Percentiles rank a stretch among this genome's conserved stretches.
Conservation (phyloP, 2,329 filamentous ascomycete genomes). For the Clarireedia monteithiana region DNA sequence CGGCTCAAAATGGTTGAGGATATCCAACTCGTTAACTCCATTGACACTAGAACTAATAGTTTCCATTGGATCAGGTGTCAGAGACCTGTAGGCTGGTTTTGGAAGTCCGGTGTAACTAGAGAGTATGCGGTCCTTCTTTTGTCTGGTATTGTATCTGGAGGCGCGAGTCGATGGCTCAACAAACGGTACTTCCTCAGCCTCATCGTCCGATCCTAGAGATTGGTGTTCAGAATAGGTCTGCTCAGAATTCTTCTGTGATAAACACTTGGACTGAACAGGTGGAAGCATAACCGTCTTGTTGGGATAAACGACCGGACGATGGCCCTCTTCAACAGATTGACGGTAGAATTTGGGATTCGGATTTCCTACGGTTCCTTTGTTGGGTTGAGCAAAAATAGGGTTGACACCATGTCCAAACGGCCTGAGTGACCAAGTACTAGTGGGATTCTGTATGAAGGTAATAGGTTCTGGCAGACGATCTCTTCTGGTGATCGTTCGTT, state of each 20-base stretch:
- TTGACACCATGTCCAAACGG: slow-evolving; percentile 28
- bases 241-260: slow-evolving; percentile 4
- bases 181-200: not conserved
- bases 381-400: slow-evolving; percentile 24
- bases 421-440: slow-evolving; percentile 25
- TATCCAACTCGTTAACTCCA: slow-evolving; percentile 16
- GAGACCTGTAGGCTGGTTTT: not conserved
- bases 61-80: slow-evolving; percentile 3
- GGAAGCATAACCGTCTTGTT: slow-evolving; percentile 15
- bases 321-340: slow-evolving; percentile 16
- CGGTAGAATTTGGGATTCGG: slow-evolving; percentile 15
- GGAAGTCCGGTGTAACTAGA: not conserved
- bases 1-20: slow-evolving; percentile 17
- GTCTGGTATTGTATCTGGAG: slow-evolving; percentile 5
- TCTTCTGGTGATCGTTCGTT: slow-evolving; percentile 4
- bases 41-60: not conserved
- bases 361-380: slow-evolving; percentile 19
- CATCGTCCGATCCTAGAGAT: not conserved
- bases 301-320: slow-evolving; percentile 22
- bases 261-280: slow-evolving; percentile 14
- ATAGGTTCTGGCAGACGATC: slow-evolving; percentile 24
- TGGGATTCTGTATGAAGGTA: slow-evolving; percentile 25
- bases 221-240: not conserved
- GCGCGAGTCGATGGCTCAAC: not conserved
- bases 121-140: not conserved